Percentiles rank a stretch among this genome's conserved stretches.
These are phyloP conservation scores for Pseudognaphalium luteoalbum DNA, from an alignment of 129 eudicot species.

Conservation along the genomic window DNA sequence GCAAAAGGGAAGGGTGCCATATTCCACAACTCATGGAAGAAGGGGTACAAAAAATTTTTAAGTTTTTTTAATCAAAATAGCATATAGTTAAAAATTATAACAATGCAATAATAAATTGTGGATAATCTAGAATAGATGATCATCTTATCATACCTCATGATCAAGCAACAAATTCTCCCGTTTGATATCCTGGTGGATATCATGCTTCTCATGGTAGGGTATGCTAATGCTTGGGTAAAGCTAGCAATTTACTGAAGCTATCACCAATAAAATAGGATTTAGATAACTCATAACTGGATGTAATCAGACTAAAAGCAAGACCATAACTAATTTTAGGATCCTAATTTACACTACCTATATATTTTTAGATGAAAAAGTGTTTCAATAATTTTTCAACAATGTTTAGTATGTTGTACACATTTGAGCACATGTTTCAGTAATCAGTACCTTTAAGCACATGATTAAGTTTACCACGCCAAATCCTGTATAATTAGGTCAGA, in stretches of 20 bases:
- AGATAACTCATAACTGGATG: not conserved
- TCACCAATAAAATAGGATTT: not conserved
- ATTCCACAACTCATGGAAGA: not conserved
- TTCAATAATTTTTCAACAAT: not conserved
- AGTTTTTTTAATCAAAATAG: no score
- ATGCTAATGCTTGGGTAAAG: slow-evolving; percentile 79
- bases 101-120: no score
- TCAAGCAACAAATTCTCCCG: slow-evolving; percentile 94
- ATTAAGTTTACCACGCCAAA: not conserved
- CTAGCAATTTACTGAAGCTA: slow-evolving; percentile 70
- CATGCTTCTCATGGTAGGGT: slow-evolving; percentile 87
- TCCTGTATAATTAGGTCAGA: slow-evolving; percentile 22
- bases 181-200: slow-evolving; percentile 93
- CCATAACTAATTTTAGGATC: not conserved
- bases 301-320: no score
- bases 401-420: not conserved
- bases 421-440: slow-evolving; percentile 87
- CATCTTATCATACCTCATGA: slow-evolving; percentile 66
- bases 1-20: not conserved
- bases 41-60: not conserved
- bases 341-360: not conserved
- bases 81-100: no score
- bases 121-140: no score
- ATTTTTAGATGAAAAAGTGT: not conserved
- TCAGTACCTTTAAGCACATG: slow-evolving; percentile 60